Evolutionary conservation across 805 yeast genomes (phyloP).

Genomic region (Saturnispora sanitii): DNA sequence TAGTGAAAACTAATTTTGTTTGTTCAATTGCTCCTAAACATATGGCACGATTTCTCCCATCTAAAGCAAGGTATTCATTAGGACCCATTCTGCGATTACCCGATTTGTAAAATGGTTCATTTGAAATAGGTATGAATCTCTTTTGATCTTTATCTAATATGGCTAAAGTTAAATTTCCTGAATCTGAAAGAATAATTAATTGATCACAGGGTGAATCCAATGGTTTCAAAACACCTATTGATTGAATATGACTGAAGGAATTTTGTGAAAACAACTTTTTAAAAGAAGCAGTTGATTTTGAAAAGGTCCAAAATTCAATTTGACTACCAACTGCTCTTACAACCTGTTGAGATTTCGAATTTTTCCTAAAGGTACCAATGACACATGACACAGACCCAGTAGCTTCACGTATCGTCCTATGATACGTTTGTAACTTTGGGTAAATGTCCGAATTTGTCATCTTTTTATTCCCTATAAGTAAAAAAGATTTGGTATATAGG

Average conservation of each 20-base stretch:
- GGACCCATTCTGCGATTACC: slow-evolving; percentile 72
- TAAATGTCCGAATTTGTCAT: slow-evolving; percentile 14
- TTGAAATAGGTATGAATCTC: slow-evolving; percentile 33
- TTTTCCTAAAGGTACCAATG: slow-evolving; percentile 59
- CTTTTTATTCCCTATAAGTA: not conserved
- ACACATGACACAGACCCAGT: slow-evolving; percentile 43
- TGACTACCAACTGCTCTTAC: slow-evolving; percentile 47
- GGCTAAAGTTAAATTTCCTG: slow-evolving; percentile 57
- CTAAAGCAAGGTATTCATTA: slow-evolving; percentile 60
- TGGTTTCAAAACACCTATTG: slow-evolving; percentile 40
- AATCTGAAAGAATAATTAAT: slow-evolving; percentile 65
- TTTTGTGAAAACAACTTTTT: slow-evolving; percentile 33
- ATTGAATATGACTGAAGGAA: slow-evolving; percentile 49
- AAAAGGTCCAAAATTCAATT: slow-evolving; percentile 44
- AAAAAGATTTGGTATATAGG: too few relatives aligned
- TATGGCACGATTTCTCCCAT: slow-evolving; percentile 61
- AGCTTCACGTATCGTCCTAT: slow-evolving; percentile 60
- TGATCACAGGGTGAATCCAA: slow-evolving; percentile 47
- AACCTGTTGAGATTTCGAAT: slow-evolving; percentile 49
- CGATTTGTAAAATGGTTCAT: slow-evolving; percentile 63
- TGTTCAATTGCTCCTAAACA: slow-evolving; percentile 66
- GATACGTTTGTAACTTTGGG: slow-evolving; percentile 46
- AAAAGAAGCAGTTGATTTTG: slow-evolving; percentile 48
- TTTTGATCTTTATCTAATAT: slow-evolving; percentile 21
- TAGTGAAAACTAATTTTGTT: slow-evolving; percentile 53